A percentile compares a stretch with the other conserved stretches of the same genome.
Evolutionary conservation across 2,329 filamentous ascomycete genomes (phyloP).

Genomic region (Cercospora citrullina): DNA sequence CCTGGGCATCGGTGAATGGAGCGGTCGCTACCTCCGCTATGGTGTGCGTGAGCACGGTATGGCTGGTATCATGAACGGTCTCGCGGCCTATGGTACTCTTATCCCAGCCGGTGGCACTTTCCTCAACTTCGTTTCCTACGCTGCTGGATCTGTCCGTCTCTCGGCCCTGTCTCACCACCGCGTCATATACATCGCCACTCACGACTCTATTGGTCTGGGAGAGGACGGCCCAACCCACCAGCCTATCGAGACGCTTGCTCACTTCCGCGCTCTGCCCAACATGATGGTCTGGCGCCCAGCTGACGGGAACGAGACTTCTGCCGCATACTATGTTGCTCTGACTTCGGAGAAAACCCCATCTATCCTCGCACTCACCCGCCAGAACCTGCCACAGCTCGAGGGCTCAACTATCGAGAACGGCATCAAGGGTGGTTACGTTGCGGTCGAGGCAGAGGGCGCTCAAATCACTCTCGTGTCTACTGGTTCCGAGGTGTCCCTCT

Average conservation of each 20-base stretch:
- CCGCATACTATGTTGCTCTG: constrained; percentile 93
- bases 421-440: constrained; percentile 93
- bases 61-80: constrained; percentile 92
- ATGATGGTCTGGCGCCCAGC: constrained; percentile 99
- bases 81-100: constrained; percentile 91
- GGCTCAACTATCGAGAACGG: constrained; percentile 85
- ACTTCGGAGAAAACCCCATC: constrained; percentile 87
- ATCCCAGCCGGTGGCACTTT: constrained; percentile 95
- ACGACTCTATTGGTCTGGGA: constrained; percentile 98
- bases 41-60: constrained; percentile 91
- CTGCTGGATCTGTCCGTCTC: constrained; percentile 89
- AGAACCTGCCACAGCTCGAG: constrained; percentile 98
- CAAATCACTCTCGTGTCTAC: constrained; percentile 89
- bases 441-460: constrained; percentile 79
- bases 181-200: constrained; percentile 92
- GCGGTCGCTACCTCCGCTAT: constrained; percentile 88
- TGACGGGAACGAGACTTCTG: constrained; percentile 96
- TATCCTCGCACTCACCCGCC: constrained; percentile 91
- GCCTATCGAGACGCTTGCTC: constrained; percentile 95
- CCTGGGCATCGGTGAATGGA: constrained; percentile 82
- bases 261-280: constrained; percentile 98
- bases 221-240: constrained; percentile 99
- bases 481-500: constrained; percentile 93
- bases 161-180: constrained; percentile 89
- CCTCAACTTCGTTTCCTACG: constrained; percentile 99